Percentiles rank a stretch among this genome's conserved stretches.
These are phyloP conservation scores for Mycena capillaripes DNA, from an alignment of 768 basidiomycete species.

Conservation along the genomic window DNA sequence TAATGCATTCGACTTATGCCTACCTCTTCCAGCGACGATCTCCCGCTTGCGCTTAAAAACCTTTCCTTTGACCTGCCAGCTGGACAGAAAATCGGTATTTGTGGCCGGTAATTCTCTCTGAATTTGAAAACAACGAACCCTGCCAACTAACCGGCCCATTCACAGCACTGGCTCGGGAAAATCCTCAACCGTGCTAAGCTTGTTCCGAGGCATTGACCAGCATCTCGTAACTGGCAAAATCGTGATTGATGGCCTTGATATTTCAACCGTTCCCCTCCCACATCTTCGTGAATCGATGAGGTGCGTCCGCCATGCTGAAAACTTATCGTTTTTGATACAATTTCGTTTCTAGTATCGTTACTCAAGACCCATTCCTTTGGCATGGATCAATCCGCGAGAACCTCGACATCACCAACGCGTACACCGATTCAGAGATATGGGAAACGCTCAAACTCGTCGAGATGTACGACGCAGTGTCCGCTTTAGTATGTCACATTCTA, in stretches of 20 bases:
- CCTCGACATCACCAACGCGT: slow-evolving; percentile 19
- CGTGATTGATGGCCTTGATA: slow-evolving; percentile 26
- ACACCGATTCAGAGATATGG: slow-evolving; percentile 30
- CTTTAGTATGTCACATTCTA: neutral
- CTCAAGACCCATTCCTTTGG: slow-evolving; percentile 34
- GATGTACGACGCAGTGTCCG: slow-evolving; percentile 31
- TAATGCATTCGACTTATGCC: neutral
- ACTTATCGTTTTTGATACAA: neutral
- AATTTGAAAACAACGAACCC: neutral
- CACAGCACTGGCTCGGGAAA: slow-evolving; percentile 32
- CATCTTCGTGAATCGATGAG: slow-evolving; percentile 30
- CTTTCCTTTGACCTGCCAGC: slow-evolving; percentile 18
- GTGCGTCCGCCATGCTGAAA: neutral
- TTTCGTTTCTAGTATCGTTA: slow-evolving; percentile 23
- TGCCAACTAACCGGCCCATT: neutral
- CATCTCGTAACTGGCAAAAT: slow-evolving; percentile 31
- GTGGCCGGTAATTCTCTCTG: slow-evolving; percentile 12
- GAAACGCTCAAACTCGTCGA: slow-evolving; percentile 29
- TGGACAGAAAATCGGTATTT: slow-evolving; percentile 23
- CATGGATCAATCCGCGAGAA: slow-evolving; percentile 32
- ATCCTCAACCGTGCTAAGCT: slow-evolving; percentile 25
- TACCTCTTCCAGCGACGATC: slow-evolving; percentile 1
- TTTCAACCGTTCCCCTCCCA: slow-evolving; percentile 20
- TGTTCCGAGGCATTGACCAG: slow-evolving; percentile 33
- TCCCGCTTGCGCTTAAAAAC: slow-evolving; percentile 24